Evolutionary conservation across 768 basidiomycete species (phyloP).

Genomic region (Cyclocybe aegerita): DNA sequence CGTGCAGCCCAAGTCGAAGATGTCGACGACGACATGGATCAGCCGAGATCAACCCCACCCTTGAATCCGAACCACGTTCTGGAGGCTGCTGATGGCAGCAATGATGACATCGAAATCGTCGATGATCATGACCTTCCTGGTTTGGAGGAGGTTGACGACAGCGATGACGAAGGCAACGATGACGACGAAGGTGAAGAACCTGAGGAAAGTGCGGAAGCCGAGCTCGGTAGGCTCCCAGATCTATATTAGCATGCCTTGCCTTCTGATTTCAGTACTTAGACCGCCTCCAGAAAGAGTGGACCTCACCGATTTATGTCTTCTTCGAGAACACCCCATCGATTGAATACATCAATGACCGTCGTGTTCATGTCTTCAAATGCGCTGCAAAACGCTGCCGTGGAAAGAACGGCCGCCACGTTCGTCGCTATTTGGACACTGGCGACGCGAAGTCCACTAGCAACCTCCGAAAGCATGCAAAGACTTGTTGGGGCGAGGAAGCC

Average conservation of each 20-base stretch:
- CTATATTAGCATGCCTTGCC: neutral
- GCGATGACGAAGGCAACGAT: too few relatives aligned
- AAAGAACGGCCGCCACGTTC: neutral
- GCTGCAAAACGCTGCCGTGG: constrained; percentile 5
- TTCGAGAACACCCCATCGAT: constrained; percentile 1
- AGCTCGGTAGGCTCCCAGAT: neutral
- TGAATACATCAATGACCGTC: neutral
- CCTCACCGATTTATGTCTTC: constrained; percentile 4
- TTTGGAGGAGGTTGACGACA: neutral
- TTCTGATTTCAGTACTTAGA: neutral
- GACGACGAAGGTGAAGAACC: neutral
- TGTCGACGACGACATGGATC: neutral
- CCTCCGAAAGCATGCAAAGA: constrained; percentile 20
- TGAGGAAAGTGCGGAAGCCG: neutral
- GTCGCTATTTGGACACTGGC: constrained; percentile 12
- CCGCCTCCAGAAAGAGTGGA: constrained; percentile 1
- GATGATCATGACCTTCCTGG: neutral
- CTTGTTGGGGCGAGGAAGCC: constrained; percentile 28
- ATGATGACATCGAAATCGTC: neutral
- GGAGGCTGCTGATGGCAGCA: neutral
- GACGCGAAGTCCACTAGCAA: constrained; percentile 20
- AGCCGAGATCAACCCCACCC: neutral
- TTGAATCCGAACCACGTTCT: neutral
- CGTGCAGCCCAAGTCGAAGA: neutral
- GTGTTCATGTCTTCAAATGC: constrained; percentile 1